Evolutionary conservation across 2,329 filamentous ascomycete genomes (phyloP), one percentile per base, ranked within the genome.

Genomic region (Allantophomopsis cytisporea): DNA sequence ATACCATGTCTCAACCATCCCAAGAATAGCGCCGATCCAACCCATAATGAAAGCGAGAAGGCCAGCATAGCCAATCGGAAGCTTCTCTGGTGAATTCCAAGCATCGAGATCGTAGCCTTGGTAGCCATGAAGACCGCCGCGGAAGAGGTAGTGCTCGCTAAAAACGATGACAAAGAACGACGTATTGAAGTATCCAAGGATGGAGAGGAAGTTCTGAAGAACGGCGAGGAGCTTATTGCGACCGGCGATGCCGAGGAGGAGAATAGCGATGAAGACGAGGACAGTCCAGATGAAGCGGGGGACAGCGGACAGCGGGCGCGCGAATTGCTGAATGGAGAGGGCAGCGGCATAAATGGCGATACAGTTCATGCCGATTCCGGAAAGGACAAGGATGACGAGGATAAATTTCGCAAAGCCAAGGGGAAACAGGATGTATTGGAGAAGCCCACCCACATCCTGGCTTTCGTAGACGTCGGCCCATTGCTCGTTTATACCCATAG

Each of bases 1-100:
- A 47, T 66, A 73, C 64, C 67, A 74, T 0, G 68, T 73, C 55
- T 74, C 65, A 36, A 62, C 63, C 72, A 78, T 77, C 2, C 72
- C 73, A 50, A 76, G 58, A 16, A 71, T 59, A 58, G 69, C 73
- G 15, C 62, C 66, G 7, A 57, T 61, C 7, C 64, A 53, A 2
- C 66, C 66, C 1, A 61, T 51, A 0, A 60, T 50, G 45, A 71
- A 71, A 0, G 67, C 64, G 4, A 56, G 41, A 0, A 60, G 47
- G 2, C 61, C 67, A 2, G 54, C 67, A 31, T 62, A 50, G 6
- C 66, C 68, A 12, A 63, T 32, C 0, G 67, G 67, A 46, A 71
- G 49, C 17, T 54, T 52, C 4, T 45, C 43, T 0, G 64, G 64
- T 33, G 59, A 58, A 42, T 70, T 63, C 65, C 66, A 71, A 6